Evolutionary conservation across 2,329 filamentous ascomycete species (phyloP).

Genomic region (Pestalotiopsis sp.): DNA sequence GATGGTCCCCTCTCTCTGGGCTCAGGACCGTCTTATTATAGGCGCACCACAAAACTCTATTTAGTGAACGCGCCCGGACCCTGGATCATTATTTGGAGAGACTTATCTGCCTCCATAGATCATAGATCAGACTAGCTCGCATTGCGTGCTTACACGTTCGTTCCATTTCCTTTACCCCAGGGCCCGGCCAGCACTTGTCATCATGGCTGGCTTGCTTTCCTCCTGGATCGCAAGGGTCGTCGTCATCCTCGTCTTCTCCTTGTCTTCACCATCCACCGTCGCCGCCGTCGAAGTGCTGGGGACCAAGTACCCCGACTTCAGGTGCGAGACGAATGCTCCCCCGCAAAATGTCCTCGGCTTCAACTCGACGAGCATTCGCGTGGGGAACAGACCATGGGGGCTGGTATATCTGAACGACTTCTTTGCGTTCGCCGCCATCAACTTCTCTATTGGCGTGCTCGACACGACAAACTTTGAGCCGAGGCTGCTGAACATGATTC

Average conservation of each 20-base stretch:
- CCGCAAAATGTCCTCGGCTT: neutral
- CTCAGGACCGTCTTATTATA: neutral
- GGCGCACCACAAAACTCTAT: neutral
- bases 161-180: neutral
- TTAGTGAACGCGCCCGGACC: neutral
- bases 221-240: neutral
- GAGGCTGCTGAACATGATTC: neutral
- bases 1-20: neutral
- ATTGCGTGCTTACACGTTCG: neutral
- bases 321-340: constrained; percentile 4
- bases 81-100: neutral
- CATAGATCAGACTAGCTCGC: neutral
- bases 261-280: neutral
- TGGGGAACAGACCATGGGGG: neutral
- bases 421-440: constrained; percentile 8
- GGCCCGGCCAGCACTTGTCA: neutral
- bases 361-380: neutral
- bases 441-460: constrained; percentile 8
- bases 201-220: neutral
- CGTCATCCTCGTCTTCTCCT: neutral
- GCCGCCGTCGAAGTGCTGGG: neutral
- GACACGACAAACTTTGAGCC: neutral
- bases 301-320: neutral
- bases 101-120: neutral
- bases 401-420: neutral